A percentile compares a stretch with the other conserved stretches of the same genome.
Evolutionary conservation across 129 eudicot species (phyloP).

Genomic region (Flaveria trinervia): DNA sequence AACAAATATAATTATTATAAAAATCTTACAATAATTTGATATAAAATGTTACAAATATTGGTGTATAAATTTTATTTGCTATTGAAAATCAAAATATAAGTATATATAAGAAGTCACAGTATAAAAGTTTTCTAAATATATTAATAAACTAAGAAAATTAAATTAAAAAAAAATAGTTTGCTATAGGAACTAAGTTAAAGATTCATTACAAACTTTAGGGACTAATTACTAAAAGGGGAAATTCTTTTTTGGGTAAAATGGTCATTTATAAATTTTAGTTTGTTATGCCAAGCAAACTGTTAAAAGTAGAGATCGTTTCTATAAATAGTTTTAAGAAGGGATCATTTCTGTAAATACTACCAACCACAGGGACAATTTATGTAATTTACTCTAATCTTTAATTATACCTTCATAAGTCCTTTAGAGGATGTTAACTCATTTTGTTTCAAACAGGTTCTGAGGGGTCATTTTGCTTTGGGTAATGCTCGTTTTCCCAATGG

Average conservation of each 20-base stretch:
- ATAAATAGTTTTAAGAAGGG: neutral
- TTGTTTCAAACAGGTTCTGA: constrained; percentile 65
- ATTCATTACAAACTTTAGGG: neutral
- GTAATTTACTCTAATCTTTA: neutral
- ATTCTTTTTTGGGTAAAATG: neutral
- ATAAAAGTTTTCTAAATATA: too few species aligned
- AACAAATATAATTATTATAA: neutral
- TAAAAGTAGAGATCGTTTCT: neutral
- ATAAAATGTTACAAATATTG: neutral
- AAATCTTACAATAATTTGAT: neutral
- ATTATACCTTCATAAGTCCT: neutral
- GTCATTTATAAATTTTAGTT: neutral
- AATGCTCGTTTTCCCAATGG: constrained; percentile 96
- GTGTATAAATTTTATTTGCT: neutral
- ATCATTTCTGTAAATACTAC: neutral
- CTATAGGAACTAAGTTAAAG: neutral
- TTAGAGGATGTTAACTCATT: neutral
- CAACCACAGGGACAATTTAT: neutral
- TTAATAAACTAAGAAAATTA: neutral
- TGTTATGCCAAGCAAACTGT: neutral
- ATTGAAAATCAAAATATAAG: too few species aligned
- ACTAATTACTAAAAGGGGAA: neutral
- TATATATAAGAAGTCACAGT: too few species aligned
- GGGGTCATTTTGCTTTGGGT: constrained; percentile 94
- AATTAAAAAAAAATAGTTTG: neutral